phyloP scores from a whole-genome alignment of 2,329 filamentous ascomycete species.

The Elsinoe batatas region DNA sequence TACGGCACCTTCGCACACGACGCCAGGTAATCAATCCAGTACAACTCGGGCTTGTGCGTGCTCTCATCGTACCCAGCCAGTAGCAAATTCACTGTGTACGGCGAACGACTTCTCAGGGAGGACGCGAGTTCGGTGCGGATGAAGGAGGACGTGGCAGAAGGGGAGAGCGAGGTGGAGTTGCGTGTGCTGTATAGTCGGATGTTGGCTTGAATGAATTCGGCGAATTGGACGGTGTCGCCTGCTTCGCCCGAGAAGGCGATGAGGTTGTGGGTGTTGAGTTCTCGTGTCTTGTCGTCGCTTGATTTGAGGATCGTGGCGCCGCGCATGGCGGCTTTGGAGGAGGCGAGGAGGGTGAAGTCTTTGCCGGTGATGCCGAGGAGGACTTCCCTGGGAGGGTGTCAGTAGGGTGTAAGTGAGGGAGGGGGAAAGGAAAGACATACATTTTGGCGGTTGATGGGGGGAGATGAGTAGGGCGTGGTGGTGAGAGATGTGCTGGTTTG shows the following conservation, averaged over 20 bases:
- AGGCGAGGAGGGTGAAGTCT: conserved; percentile 96
- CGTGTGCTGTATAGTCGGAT: conserved; percentile 98
- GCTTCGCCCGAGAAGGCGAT: conserved; percentile 95
- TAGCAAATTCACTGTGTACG: conserved; percentile 93
- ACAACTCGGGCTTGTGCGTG: conserved; percentile 79
- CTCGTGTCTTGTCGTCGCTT: conserved; percentile 89
- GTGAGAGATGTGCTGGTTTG: background rate
- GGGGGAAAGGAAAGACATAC: background rate
- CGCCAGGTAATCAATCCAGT: conserved; percentile 97
- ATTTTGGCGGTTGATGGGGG: conserved; percentile 24
- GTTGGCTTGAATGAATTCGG: conserved; percentile 98
- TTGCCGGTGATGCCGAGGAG: conserved; percentile 96
- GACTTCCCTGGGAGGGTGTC: conserved; percentile 69
- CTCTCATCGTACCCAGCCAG: conserved; percentile 90
- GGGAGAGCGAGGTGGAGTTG: conserved; percentile 85
- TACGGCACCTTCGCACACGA: conserved; percentile 82
- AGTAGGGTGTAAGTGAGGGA: conserved; percentile 30
- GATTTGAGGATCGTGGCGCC: conserved; percentile 93
- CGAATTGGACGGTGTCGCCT: conserved; percentile 98
- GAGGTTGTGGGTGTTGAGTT: conserved; percentile 84
- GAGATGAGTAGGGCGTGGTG: conserved; percentile 19
- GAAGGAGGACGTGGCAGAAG: conserved; percentile 81
- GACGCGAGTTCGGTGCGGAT: conserved; percentile 88
- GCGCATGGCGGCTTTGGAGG: conserved; percentile 97
- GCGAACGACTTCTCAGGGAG: conserved; percentile 81